phyloP scores from a whole-genome alignment of 768 basidiomycete genomes.

The Panellus pusillus region DNA sequence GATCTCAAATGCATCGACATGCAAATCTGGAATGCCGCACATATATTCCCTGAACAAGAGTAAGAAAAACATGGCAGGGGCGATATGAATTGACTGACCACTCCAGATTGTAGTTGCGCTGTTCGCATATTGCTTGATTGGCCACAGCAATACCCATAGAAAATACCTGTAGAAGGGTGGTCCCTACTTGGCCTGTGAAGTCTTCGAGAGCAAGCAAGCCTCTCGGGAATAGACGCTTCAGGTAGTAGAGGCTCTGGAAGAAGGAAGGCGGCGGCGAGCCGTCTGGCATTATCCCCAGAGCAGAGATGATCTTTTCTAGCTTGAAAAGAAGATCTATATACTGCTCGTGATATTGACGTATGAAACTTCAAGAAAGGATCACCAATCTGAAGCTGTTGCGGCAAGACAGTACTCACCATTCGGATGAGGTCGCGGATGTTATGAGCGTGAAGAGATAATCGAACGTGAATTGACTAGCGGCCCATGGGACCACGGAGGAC shows the following conservation, averaged over 20 bases:
- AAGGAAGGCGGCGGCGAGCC: constrained; percentile 7
- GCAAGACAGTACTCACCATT: not conserved
- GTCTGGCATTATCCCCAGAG: constrained; percentile 8
- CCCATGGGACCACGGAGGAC: constrained; percentile 11
- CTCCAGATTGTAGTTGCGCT: constrained; percentile 6
- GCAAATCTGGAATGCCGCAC: constrained; percentile 7
- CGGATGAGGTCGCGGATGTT: not conserved
- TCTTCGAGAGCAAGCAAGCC: constrained; percentile 6
- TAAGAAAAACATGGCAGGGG: not conserved
- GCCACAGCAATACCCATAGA: constrained; percentile 8
- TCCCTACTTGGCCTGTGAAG: constrained; percentile 2
- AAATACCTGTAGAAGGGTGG: constrained; percentile 4
- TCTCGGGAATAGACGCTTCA: constrained; percentile 10
- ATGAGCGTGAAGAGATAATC: constrained; percentile 11
- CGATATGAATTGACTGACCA: not conserved
- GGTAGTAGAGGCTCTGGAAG: constrained; percentile 10
- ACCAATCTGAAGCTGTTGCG: not conserved
- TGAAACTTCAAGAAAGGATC: not conserved
- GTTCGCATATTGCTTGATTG: constrained; percentile 7
- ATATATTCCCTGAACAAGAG: constrained; percentile 1
- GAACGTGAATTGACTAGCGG: constrained; percentile 3
- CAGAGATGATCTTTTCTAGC: not conserved
- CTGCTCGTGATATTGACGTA: not conserved
- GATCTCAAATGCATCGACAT: constrained; percentile 7
- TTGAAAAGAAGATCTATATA: constrained; percentile 9